Percentiles rank a stretch among this genome's conserved stretches.
phyloP scores from a whole-genome alignment of 352 stramenopile species.

The Globisporangium camurandrum region DNA sequence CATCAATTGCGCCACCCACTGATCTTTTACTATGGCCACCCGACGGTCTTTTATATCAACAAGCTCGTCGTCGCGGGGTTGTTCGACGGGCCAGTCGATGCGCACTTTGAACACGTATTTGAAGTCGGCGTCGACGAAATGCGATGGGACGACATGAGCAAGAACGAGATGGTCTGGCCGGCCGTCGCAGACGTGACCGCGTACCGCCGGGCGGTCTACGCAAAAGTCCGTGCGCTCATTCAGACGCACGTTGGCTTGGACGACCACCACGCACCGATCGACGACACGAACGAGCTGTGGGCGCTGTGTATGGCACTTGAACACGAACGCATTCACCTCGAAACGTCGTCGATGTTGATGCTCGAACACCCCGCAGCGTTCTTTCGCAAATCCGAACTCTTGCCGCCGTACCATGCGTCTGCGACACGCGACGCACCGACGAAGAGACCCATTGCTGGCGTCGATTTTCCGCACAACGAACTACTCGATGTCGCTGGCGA shows the following conservation, averaged over 20 bases:
- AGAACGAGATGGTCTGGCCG: slow-evolving; percentile 95
- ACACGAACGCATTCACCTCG: slow-evolving; percentile 96
- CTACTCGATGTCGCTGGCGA: slow-evolving; percentile 70
- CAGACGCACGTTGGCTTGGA: slow-evolving; percentile 83
- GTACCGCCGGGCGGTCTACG: slow-evolving; percentile 91
- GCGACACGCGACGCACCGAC: slow-evolving; percentile 20
- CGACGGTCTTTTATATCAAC: slow-evolving; percentile 95
- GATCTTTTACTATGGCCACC: slow-evolving; percentile 98
- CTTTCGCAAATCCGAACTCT: slow-evolving; percentile 77
- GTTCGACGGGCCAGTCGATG: slow-evolving; percentile 82
- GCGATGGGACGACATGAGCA: slow-evolving; percentile 97
- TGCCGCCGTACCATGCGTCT: slow-evolving; percentile 81
- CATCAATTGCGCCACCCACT: slow-evolving; percentile 94
- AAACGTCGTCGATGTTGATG: slow-evolving; percentile 96
- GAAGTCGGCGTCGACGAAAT: slow-evolving; percentile 98
- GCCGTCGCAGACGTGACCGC: slow-evolving; percentile 83
- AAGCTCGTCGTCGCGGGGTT: slow-evolving; percentile 93
- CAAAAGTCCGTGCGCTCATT: slow-evolving; percentile 82
- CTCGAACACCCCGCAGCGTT: slow-evolving; percentile 88
- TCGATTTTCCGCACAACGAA: slow-evolving; percentile 88
- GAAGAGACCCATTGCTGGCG: slow-evolving; percentile 52
- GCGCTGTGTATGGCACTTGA: slow-evolving; percentile 93
- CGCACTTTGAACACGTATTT: slow-evolving; percentile 94
- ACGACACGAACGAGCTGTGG: slow-evolving; percentile 88
- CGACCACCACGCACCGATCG: slow-evolving; percentile 65